phyloP scores from a whole-genome alignment of 2,329 filamentous ascomycete species.

The Pyricularia grisea region DNA sequence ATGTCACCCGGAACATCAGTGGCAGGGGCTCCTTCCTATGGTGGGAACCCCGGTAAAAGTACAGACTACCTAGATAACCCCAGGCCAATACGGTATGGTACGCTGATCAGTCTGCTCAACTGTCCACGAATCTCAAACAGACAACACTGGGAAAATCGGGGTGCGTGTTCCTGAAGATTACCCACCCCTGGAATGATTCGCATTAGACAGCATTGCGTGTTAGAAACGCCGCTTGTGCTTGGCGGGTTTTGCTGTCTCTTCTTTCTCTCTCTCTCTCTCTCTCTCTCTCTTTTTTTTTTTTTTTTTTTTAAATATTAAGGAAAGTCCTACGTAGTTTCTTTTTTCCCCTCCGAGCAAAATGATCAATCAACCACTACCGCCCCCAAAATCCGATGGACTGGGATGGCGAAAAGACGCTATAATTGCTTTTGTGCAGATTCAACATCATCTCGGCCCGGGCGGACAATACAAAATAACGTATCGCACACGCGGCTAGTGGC shows the following conservation, averaged over 20 bases:
- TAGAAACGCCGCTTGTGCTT: neutral
- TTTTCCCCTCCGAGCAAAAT: too few species aligned
- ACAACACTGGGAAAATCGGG: neutral
- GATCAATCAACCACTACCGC: too few species aligned
- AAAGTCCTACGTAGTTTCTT: neutral
- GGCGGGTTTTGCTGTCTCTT: neutral
- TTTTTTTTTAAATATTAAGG: too few species aligned
- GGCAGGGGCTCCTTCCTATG: slow-evolving; percentile 13
- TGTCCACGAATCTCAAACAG: slow-evolving; percentile 44
- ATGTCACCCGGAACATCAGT: neutral
- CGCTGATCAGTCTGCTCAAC: slow-evolving; percentile 33
- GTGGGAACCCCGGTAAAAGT: slow-evolving; percentile 8
- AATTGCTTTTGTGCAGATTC: neutral
- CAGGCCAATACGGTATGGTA: neutral
- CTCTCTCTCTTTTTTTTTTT: too few species aligned
- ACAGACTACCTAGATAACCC: neutral
- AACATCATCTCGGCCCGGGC: neutral
- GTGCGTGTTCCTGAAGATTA: neutral
- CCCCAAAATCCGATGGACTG: neutral
- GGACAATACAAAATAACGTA: neutral
- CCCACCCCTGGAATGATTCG: slow-evolving; percentile 2
- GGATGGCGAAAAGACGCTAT: neutral
- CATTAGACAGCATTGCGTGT: neutral
- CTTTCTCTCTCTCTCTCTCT: too few species aligned
- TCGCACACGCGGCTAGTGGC: neutral